Conservation (phyloP, 768 basidiomycete genomes). For the Artomyces pyxidatus region DNA sequence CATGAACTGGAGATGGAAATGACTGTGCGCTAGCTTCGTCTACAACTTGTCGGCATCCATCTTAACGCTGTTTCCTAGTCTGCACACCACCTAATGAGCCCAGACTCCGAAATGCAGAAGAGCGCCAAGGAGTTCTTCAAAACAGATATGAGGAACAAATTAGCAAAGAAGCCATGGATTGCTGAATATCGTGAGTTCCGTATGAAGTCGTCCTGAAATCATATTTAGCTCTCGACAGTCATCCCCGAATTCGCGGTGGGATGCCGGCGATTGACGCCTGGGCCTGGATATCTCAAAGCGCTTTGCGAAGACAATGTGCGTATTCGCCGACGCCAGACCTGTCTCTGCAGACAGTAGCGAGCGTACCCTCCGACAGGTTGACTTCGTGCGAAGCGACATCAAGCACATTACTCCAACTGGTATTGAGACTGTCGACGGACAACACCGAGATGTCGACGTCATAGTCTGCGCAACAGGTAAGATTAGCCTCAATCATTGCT, state of each 20-base stretch:
- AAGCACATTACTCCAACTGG: conserved; percentile 45
- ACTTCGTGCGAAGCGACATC: conserved; percentile 36
- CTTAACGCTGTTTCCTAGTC: neutral
- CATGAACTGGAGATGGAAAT: conserved; percentile 40
- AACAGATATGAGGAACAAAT: conserved; percentile 36
- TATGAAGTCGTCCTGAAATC: neutral
- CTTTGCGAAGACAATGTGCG: conserved; percentile 53
- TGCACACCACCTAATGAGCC: conserved; percentile 23
- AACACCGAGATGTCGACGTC: conserved; percentile 45
- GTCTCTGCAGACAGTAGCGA: too few species aligned
- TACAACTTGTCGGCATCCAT: neutral
- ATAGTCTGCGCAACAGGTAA: conserved; percentile 57
- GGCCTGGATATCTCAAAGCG: conserved; percentile 61
- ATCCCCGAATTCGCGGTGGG: conserved; percentile 50
- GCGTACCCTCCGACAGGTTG: too few species aligned
- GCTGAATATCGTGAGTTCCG: conserved; percentile 39
- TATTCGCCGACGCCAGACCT: neutral
- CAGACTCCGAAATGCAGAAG: conserved; percentile 31
- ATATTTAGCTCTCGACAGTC: conserved; percentile 26
- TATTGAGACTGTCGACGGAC: conserved; percentile 48
- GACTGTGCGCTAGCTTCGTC: conserved; percentile 30
- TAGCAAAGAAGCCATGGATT: conserved; percentile 53
- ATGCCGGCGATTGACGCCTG: conserved; percentile 60
- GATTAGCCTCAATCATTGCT: neutral
- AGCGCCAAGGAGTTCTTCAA: conserved; percentile 28